Evolutionary conservation across 2,329 filamentous ascomycete genomes (phyloP), one percentile per base, ranked within the genome.

Genomic region (Phyllosticta citriasiana): DNA sequence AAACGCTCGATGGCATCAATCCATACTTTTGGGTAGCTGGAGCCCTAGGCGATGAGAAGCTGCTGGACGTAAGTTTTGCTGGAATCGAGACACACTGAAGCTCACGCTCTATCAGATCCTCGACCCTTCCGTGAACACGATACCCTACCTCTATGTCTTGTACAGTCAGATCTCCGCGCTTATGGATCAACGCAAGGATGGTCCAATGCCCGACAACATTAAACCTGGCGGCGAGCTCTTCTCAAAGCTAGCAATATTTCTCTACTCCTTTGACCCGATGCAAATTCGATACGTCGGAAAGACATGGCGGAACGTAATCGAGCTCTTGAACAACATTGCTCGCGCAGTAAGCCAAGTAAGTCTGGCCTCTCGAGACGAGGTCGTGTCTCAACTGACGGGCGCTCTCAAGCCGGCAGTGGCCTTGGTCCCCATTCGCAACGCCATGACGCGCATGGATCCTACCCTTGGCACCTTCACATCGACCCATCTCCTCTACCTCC

Each of bases 391-490:
- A 61, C 64, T 68, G 57, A 67, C 47, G 35, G 16, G n/a, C n/a
- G 14, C 3, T 8, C 9, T 55, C 22, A 56, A 76, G 73, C 69
- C 71, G n/a, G 65, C 66, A 26, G 63, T 72, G 19, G 72, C 72
- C 35, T 70, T 79, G 57, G 68, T 70, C 12, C 71, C 74, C 4
- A 72, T 80, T 33, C 71, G 74, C 59, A 71, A 74, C 67, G 86
- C 85, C 3, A 79, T 92, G 64, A 74, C 85, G 12, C 82, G 82
- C 59, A 76, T 92, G 61, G 88, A 92, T 65, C 85, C 87, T 1
- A 80, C 80, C 12, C 84, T 82, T 27, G 82, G 82, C 57, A 82
- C 87, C 57, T 84, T 91, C 66, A 91, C 87, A 4, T 81, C 81
- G 4, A 79, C 78, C 27, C 87, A 91, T 66, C 71, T 87, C 47